phyloP scores from a whole-genome alignment of 2,329 filamentous ascomycete genomes.

The Colletotrichum sp. region DNA sequence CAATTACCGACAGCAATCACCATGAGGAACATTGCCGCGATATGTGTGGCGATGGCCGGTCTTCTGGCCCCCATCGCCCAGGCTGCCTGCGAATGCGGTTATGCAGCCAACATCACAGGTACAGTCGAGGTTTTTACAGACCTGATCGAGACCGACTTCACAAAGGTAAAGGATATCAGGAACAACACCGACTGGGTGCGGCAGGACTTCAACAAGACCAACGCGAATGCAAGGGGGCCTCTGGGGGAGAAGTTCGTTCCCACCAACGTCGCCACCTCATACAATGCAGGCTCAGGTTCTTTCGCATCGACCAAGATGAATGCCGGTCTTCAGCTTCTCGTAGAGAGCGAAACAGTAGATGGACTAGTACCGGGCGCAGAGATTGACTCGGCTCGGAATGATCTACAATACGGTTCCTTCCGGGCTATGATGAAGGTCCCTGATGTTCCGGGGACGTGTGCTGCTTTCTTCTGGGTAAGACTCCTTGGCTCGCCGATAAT shows the following conservation, averaged over 20 bases:
- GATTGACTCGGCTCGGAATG: slow-evolving; percentile 62
- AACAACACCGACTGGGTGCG: slow-evolving; percentile 65
- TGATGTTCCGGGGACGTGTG: slow-evolving; percentile 69
- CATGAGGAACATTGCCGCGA: neutral
- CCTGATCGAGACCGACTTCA: slow-evolving; percentile 74
- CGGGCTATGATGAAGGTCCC: slow-evolving; percentile 71
- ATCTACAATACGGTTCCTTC: slow-evolving; percentile 75
- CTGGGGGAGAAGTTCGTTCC: slow-evolving; percentile 69
- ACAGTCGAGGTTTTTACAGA: slow-evolving; percentile 66
- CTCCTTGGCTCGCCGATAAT: neutral
- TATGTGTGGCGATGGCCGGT: slow-evolving; percentile 8
- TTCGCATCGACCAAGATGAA: slow-evolving; percentile 51
- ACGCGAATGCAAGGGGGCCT: slow-evolving; percentile 61
- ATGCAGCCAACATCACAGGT: slow-evolving; percentile 57
- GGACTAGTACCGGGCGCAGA: slow-evolving; percentile 67
- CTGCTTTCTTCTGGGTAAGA: slow-evolving; percentile 79
- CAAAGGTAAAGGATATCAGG: slow-evolving; percentile 54
- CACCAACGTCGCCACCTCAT: slow-evolving; percentile 56
- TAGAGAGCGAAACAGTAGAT: slow-evolving; percentile 48
- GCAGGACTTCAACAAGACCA: slow-evolving; percentile 70
- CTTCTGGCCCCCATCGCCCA: neutral
- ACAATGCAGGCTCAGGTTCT: slow-evolving; percentile 38
- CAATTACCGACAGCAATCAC: neutral
- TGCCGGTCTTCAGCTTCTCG: slow-evolving; percentile 62
- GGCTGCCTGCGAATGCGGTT: slow-evolving; percentile 73